Evolutionary conservation across 1,284 basidiomycete genomes (phyloP).

Genomic region (Takashimella tepidaria): DNA sequence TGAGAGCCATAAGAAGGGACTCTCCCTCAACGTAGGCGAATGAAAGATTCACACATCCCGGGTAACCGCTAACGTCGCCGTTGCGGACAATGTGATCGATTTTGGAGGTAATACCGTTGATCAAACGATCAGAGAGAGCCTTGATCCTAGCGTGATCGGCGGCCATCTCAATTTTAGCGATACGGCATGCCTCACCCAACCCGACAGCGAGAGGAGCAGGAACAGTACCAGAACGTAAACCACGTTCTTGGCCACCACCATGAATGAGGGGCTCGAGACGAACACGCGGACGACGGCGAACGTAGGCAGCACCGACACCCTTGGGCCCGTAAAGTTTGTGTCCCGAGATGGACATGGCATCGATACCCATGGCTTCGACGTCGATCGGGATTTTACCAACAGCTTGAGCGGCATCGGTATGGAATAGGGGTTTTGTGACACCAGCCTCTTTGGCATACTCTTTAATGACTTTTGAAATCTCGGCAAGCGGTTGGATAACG

Average conservation of each 20-base stretch:
- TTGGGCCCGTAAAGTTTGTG: conserved; percentile 99
- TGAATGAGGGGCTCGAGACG: conserved; percentile 91
- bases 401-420: conserved; percentile 97
- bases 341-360: conserved; percentile 91
- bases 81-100: conserved; percentile 91
- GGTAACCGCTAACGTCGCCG: conserved; percentile 79
- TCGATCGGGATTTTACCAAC: conserved; percentile 85
- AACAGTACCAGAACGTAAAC: conserved; percentile 88
- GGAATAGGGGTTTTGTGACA: conserved; percentile 87
- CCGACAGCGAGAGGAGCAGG: conserved; percentile 87
- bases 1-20: conserved; percentile 94
- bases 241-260: conserved; percentile 97
- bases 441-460: conserved; percentile 50
- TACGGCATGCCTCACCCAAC: conserved; percentile 88
- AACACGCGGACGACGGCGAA: conserved; percentile 86
- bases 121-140: conserved; percentile 73
- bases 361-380: conserved; percentile 93
- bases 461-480: conserved; percentile 78
- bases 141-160: conserved; percentile 77
- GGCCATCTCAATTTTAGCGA: conserved; percentile 89
- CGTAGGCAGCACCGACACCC: conserved; percentile 91
- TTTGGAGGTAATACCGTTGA: conserved; percentile 71
- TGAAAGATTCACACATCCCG: conserved; percentile 90
- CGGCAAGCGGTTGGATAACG: conserved; percentile 94
- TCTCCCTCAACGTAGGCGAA: conserved; percentile 98